Evolutionary conservation across 164 flowering plant species (phyloP).

Genomic region (Chloranthus sessilifolius): DNA sequence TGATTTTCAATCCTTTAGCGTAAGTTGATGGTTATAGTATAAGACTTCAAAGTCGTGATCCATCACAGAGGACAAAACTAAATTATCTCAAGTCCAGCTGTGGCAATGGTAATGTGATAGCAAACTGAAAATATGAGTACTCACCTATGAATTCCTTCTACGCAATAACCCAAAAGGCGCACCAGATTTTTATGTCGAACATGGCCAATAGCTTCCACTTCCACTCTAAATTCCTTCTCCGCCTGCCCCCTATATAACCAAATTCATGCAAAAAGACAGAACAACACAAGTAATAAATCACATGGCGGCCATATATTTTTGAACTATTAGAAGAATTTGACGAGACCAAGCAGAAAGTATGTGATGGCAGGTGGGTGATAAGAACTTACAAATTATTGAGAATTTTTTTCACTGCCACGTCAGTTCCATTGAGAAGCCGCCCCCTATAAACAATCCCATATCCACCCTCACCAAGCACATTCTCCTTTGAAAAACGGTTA

Average conservation of each 20-base stretch:
- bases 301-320: no score
- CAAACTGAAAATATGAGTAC: no score
- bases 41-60: no score
- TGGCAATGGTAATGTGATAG: no score
- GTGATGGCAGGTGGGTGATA: not conserved
- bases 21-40: not conserved
- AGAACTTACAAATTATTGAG: constrained; percentile 78
- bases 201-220: constrained; percentile 23
- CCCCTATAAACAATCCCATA: constrained; percentile 86
- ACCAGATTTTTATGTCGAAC: constrained; percentile 21
- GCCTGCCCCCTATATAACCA: constrained; percentile 15
- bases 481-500: constrained; percentile 45
- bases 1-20: not conserved
- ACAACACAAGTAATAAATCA: not conserved
- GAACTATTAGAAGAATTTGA: no score
- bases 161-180: constrained; percentile 20
- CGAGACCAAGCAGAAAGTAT: no score
- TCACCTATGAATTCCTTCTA: constrained; percentile 20
- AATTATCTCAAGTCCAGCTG: no score
- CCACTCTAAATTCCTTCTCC: constrained; percentile 22
- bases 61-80: no score
- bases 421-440: constrained; percentile 71
- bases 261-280: not conserved
- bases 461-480: constrained; percentile 91
- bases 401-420: constrained; percentile 86